Percentiles rank a stretch among this genome's conserved stretches.
Conservation (phyloP, 441 rosid genomes). For the Populus hybrid region DNA sequence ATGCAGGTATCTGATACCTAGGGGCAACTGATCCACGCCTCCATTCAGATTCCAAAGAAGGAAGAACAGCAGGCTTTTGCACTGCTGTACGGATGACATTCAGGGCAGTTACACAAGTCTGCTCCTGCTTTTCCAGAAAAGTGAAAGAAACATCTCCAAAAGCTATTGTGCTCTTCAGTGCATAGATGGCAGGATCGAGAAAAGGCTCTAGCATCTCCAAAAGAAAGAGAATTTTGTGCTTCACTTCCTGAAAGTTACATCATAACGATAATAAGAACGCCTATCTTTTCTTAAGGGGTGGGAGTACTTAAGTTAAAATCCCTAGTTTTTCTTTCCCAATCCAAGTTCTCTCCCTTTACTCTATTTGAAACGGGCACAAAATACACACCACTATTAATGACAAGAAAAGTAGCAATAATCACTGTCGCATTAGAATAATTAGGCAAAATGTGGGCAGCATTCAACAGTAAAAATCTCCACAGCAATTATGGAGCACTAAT, state of each 20-base stretch:
- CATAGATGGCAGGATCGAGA: constrained; percentile 66
- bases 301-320: neutral
- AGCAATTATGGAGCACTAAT: neutral
- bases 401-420: no score
- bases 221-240: constrained; percentile 81
- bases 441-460: no score
- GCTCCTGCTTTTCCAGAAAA: constrained; percentile 58
- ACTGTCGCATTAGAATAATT: no score
- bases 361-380: no score
- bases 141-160: constrained; percentile 58
- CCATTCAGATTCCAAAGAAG: constrained; percentile 85
- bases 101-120: constrained; percentile 55
- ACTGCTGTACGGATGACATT: constrained; percentile 72
- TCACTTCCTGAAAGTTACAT: constrained; percentile 58
- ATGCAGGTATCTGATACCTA: constrained; percentile 43
- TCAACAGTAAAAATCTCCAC: no score
- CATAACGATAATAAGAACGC: constrained; percentile 4
- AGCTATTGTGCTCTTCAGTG: constrained; percentile 53
- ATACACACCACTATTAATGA: no score
- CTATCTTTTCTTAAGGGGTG: neutral
- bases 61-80: constrained; percentile 73
- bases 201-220: constrained; percentile 88
- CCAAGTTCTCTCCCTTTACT: no score
- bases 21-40: constrained; percentile 79
- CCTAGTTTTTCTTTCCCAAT: no score